Evolutionary conservation across 352 stramenopile genomes (phyloP), one percentile per base, ranked within the genome.

Genomic region (Pythium volutum): DNA sequence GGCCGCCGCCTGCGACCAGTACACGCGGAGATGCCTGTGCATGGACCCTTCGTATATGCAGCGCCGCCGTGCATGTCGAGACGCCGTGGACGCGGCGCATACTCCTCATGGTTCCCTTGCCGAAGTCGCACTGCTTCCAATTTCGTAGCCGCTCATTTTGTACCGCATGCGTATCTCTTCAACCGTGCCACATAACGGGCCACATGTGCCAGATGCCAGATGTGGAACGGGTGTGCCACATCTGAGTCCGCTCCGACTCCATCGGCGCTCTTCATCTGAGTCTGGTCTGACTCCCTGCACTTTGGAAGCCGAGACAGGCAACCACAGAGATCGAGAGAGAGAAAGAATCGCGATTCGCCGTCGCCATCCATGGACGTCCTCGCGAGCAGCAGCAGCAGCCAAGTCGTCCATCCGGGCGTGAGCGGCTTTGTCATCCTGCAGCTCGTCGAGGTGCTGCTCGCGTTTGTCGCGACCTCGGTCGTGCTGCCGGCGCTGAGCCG

Each of bases 1-100:
- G 83, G 0, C 85, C 85, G 23, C 78, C 85, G 22, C 85, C 85
- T 0, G 91, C 81, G 38, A 95, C 80, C 41, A 95, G 68, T 64
- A 95, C 80, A 12, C 77, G 79, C 16, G 65, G 54, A 18, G 29
- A 10, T 22, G 5, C 38, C 36, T 55, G 27, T 42, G 18, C 46
- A 47, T 70, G 51, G 15, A 66, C 25, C 2, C 36, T 22, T 3
- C 63, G 39, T 18, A 23, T 50, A 23, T 31, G 48, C 38, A 42
- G 6, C 50, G 42, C 29, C 22, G 46, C 38, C 18, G 25, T 20
- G 22, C 31, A 1, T 16, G 46, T 33, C 23, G 1, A 23, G 6
- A 43, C 46, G n/a, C 46, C 45, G n/a, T 18, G 42, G 22, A 14
- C n/a, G 20, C 38, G 26, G 7, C 26, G 52, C 38, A 56, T 42